Evolutionary conservation across 1,284 basidiomycete species (phyloP).

Genomic region (Polyporus tsugae): DNA sequence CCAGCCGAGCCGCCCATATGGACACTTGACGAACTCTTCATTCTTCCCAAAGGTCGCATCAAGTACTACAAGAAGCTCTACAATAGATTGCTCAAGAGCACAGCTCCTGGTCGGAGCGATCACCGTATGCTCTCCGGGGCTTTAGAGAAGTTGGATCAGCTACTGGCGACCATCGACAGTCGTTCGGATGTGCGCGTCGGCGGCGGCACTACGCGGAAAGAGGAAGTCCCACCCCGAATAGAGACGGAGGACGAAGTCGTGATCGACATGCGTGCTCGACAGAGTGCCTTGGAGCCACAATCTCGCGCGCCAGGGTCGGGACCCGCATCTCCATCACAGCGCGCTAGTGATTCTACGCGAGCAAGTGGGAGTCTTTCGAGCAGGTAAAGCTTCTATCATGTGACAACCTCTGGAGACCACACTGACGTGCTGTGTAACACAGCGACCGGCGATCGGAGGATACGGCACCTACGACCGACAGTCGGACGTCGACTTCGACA

Average conservation of each 20-base stretch:
- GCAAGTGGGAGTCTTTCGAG: conserved; percentile 54
- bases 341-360: conserved; percentile 39
- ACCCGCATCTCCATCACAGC: conserved; percentile 31
- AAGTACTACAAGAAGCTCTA: conserved; percentile 97
- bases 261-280: conserved; percentile 54
- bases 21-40: conserved; percentile 90
- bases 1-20: conserved; percentile 60
- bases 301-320: conserved; percentile 16
- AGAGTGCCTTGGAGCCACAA: conserved; percentile 40
- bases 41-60: conserved; percentile 85
- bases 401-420: not conserved
- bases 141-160: conserved; percentile 80
- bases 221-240: conserved; percentile 34
- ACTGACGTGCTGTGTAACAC: conserved; percentile 6
- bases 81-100: conserved; percentile 86
- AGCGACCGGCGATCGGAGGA: conserved; percentile 70
- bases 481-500: conserved; percentile 57
- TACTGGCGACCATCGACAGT: conserved; percentile 75
- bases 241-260: conserved; percentile 62
- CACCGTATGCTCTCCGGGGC: conserved; percentile 85
- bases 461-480: conserved; percentile 61
- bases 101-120: conserved; percentile 88
- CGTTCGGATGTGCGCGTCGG: conserved; percentile 57
- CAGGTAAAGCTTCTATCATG: conserved; percentile 52
- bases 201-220: conserved; percentile 38